These are phyloP conservation scores for Termitomyces titanicus DNA, from an alignment of 768 basidiomycete genomes.

Conservation along the genomic window DNA sequence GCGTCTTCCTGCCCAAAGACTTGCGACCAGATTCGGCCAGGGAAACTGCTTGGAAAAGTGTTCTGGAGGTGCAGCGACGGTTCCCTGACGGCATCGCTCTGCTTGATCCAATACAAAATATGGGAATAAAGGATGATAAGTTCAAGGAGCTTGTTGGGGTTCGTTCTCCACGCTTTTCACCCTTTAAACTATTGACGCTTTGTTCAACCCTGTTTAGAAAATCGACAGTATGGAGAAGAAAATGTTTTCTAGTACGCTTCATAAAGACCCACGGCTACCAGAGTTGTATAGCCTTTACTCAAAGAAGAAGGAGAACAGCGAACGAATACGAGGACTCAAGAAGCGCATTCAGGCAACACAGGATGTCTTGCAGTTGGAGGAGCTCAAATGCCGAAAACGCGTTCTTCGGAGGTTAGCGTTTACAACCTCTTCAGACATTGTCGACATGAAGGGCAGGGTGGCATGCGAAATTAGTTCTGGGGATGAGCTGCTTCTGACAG, in stretches of 20 bases:
- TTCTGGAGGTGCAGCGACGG: slow-evolving; percentile 85
- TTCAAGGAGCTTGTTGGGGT: slow-evolving; percentile 87
- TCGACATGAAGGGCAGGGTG: slow-evolving; percentile 96
- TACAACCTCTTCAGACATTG: slow-evolving; percentile 84
- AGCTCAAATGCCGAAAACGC: slow-evolving; percentile 92
- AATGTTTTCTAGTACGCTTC: slow-evolving; percentile 75
- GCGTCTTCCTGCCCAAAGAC: slow-evolving; percentile 89
- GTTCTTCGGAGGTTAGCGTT: slow-evolving; percentile 91
- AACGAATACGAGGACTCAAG: slow-evolving; percentile 72
- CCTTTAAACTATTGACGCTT: not conserved
- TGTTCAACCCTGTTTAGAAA: slow-evolving; percentile 52
- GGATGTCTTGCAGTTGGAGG: slow-evolving; percentile 92
- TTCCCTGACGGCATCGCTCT: slow-evolving; percentile 85
- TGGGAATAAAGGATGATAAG: slow-evolving; percentile 94
- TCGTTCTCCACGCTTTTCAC: slow-evolving; percentile 8
- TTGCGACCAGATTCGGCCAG: slow-evolving; percentile 70
- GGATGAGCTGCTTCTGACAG: slow-evolving; percentile 93
- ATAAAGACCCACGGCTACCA: slow-evolving; percentile 74
- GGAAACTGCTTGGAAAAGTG: slow-evolving; percentile 86
- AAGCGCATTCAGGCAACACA: slow-evolving; percentile 87
- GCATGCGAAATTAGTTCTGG: slow-evolving; percentile 98
- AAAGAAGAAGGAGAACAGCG: slow-evolving; percentile 67
- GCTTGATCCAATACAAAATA: slow-evolving; percentile 89
- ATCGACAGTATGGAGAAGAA: slow-evolving; percentile 86
- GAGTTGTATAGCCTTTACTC: slow-evolving; percentile 79